Evolutionary conservation across 225 moss, liverwort and hornwort genomes (phyloP).

Genomic region (Takakia lepidozioides): DNA sequence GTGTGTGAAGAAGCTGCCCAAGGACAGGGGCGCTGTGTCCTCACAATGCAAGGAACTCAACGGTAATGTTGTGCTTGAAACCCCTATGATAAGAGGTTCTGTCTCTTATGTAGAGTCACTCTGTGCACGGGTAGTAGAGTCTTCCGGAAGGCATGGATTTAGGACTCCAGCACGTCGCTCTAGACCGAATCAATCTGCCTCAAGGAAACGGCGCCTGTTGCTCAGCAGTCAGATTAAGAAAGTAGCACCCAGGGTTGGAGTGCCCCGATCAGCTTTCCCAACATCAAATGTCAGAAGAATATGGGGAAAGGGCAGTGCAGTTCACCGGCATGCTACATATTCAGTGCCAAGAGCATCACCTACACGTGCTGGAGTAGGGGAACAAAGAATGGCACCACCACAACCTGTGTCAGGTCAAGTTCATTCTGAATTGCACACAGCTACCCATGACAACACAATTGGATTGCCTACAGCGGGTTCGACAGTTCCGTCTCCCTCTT

Average conservation of each 20-base stretch:
- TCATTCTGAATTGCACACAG: conserved; percentile 7
- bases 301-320: not conserved
- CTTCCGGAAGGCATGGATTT: conserved; percentile 27
- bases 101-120: conserved; percentile 18
- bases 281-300: conserved; percentile 17
- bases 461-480: conserved; percentile 4
- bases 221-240: conserved; percentile 41
- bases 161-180: conserved; percentile 33
- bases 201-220: conserved; percentile 30
- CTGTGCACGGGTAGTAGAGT: conserved; percentile 16
- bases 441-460: conserved; percentile 7
- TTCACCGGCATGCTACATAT: no score
- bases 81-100: conserved; percentile 4
- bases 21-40: conserved; percentile 6
- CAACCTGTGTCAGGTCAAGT: conserved; percentile 1
- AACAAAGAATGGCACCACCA: conserved; percentile 4
- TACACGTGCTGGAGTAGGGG: conserved; percentile 12
- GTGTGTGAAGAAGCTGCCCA: conserved; percentile 12
- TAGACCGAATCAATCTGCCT: conserved; percentile 20
- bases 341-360: no score
- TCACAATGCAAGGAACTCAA: conserved; percentile 11
- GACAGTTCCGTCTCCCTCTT: conserved; percentile 6
- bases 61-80: conserved; percentile 17
- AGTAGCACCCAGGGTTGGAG: conserved; percentile 32
- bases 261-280: conserved; percentile 32